These are phyloP conservation scores for Colletotrichum tropicicola DNA, from an alignment of 2,329 filamentous ascomycete species.

Conservation along the genomic window DNA sequence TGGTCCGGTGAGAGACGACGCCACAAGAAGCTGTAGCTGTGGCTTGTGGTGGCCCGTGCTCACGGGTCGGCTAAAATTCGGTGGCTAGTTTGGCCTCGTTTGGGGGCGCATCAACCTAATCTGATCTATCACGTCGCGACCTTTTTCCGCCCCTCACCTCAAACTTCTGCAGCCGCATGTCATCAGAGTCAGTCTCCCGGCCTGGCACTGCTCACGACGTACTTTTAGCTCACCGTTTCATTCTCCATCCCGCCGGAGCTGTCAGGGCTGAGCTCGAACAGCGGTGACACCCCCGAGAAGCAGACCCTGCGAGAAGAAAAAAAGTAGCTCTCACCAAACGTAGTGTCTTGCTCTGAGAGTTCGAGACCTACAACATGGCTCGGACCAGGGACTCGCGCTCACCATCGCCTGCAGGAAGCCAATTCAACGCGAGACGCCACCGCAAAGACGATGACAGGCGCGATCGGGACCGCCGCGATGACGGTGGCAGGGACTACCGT, in stretches of 20 bases:
- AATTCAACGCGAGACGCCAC: conserved; percentile 75
- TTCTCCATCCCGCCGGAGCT: not conserved
- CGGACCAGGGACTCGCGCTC: conserved; percentile 78
- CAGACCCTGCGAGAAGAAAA: conserved; percentile 18
- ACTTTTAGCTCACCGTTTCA: not conserved
- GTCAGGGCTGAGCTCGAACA: not conserved
- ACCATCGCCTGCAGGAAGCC: conserved; percentile 94
- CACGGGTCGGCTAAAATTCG: not conserved
- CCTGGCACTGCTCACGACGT: not conserved
- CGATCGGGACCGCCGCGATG: conserved; percentile 60
- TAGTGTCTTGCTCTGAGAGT: conserved; percentile 49
- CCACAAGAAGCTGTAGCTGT: not conserved
- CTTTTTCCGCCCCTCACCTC: conserved; percentile 23
- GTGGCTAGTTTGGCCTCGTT: conserved; percentile 5
- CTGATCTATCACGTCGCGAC: conserved; percentile 17
- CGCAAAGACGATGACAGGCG: conserved; percentile 69
- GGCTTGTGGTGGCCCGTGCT: not conserved
- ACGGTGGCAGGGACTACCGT: conserved; percentile 56
- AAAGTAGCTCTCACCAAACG: conserved; percentile 35
- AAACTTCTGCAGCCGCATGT: conserved; percentile 2
- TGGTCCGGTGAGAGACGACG: not conserved
- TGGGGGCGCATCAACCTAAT: conserved; percentile 13
- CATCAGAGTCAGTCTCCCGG: not conserved
- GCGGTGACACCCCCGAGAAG: conserved; percentile 20
- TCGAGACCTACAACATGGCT: conserved; percentile 60